phyloP scores from a whole-genome alignment of 1,284 basidiomycete species.

The Cronartium ribicola region DNA sequence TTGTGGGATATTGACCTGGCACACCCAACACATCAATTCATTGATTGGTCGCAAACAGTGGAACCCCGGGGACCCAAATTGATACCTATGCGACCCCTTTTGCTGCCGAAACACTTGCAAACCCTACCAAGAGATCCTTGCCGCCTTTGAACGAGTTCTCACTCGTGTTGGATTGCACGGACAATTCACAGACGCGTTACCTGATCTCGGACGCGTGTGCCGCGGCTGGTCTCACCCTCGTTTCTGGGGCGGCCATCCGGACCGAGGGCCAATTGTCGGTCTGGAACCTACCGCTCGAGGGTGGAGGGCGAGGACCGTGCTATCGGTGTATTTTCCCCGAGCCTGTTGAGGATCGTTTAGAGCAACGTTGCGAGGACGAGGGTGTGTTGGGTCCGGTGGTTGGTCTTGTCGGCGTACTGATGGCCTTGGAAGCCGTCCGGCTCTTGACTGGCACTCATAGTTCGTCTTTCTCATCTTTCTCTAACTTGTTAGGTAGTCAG shows the following conservation, averaged over 20 bases:
- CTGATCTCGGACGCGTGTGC: constrained; percentile 88
- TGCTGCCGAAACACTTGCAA: not conserved
- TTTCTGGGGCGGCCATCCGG: constrained; percentile 88
- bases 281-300: constrained; percentile 60
- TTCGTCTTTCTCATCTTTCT: constrained; percentile 51
- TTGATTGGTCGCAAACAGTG: constrained; percentile 54
- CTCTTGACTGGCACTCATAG: constrained; percentile 69
- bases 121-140: constrained; percentile 2
- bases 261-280: constrained; percentile 84
- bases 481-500: not conserved
- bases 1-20: not conserved
- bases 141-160: constrained; percentile 10
- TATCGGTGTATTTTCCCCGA: constrained; percentile 89
- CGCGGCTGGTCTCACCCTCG: constrained; percentile 67
- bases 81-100: constrained; percentile 57
- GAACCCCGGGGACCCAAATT: constrained; percentile 65
- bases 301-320: constrained; percentile 66
- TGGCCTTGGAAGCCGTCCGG: constrained; percentile 85
- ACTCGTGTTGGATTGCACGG: constrained; percentile 90
- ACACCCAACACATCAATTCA: not conserved
- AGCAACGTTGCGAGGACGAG: constrained; percentile 78
- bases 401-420: constrained; percentile 83
- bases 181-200: constrained; percentile 87
- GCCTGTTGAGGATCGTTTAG: constrained; percentile 61
- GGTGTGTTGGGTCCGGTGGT: constrained; percentile 87